Conservation (phyloP, 169 alveolate genomes). For the Prorocentrum cordatum region DNA sequence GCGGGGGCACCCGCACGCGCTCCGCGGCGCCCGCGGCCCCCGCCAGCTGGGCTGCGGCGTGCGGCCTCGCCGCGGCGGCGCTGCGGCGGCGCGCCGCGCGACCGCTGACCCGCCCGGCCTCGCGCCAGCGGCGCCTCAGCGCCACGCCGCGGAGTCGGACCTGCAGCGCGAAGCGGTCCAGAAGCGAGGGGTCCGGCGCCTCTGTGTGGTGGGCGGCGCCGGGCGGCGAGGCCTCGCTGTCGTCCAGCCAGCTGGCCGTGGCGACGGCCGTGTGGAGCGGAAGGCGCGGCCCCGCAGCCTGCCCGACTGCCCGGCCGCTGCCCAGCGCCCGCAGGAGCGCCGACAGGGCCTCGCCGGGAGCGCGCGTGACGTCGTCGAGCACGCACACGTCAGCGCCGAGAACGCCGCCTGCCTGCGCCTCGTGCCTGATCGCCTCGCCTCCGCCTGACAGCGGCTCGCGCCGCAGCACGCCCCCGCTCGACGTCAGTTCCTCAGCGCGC, state of each 20-base stretch:
- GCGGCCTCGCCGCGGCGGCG: background rate
- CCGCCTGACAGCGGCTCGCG: background rate
- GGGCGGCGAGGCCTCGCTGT: no score
- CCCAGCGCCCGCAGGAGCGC: background rate
- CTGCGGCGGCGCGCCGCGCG: background rate
- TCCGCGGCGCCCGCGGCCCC: no score
- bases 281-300: background rate
- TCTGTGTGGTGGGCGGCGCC: background rate
- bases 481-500: background rate
- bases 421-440: background rate
- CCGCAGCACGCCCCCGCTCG: background rate
- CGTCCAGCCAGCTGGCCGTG: no score
- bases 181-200: background rate
- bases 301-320: background rate
- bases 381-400: background rate
- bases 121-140: background rate
- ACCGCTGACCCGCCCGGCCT: background rate
- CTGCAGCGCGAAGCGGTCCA: conserved; percentile 20
- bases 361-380: background rate
- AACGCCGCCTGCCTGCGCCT: background rate
- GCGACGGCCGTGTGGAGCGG: background rate
- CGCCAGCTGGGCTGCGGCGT: background rate
- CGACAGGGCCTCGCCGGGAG: background rate
- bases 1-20: no score
- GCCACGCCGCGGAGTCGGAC: background rate